Evolutionary conservation across 2,329 filamentous ascomycete genomes (phyloP).

Genomic region (Lasiodiplodia theobromae): DNA sequence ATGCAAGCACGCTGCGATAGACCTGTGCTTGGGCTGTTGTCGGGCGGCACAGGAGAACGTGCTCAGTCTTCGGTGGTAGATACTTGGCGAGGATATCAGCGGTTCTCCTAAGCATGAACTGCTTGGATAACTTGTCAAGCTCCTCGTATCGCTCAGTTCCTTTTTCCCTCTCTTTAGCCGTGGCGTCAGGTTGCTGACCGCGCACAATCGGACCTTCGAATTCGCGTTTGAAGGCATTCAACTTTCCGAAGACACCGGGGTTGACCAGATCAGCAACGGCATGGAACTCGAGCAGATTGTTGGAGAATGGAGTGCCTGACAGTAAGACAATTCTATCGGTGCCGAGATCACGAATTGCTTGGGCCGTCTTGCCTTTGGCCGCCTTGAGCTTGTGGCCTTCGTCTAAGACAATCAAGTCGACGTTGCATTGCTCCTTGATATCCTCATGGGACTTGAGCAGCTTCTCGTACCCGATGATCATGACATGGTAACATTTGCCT

Average conservation of each 20-base stretch:
- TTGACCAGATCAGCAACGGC: constrained; percentile 74
- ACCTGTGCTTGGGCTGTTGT: constrained; percentile 66
- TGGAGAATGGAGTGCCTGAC: constrained; percentile 73
- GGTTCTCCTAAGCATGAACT: constrained; percentile 71
- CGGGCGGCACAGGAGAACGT: constrained; percentile 70
- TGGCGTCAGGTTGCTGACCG: constrained; percentile 69
- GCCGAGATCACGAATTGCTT: constrained; percentile 69
- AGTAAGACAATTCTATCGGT: constrained; percentile 68
- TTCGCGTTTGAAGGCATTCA: constrained; percentile 67
- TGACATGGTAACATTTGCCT: constrained; percentile 71
- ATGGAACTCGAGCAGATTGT: constrained; percentile 72
- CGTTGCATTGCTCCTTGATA: constrained; percentile 65
- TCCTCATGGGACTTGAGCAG: constrained; percentile 70
- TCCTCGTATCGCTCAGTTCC: constrained; percentile 68
- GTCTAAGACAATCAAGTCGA: constrained; percentile 75
- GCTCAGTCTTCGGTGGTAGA: constrained; percentile 71
- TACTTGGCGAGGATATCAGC: constrained; percentile 72
- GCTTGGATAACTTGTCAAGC: constrained; percentile 65
- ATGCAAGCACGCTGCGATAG: constrained; percentile 69
- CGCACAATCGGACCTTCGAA: constrained; percentile 71
- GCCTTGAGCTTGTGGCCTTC: constrained; percentile 74
- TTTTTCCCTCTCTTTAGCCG: constrained; percentile 66
- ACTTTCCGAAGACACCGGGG: constrained; percentile 68
- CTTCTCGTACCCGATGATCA: constrained; percentile 79
- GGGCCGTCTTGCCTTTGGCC: constrained; percentile 71